Base-by-base conservation (phyloP, 2,329 filamentous ascomycete species). In the Coniochaeta sp. region DNA sequence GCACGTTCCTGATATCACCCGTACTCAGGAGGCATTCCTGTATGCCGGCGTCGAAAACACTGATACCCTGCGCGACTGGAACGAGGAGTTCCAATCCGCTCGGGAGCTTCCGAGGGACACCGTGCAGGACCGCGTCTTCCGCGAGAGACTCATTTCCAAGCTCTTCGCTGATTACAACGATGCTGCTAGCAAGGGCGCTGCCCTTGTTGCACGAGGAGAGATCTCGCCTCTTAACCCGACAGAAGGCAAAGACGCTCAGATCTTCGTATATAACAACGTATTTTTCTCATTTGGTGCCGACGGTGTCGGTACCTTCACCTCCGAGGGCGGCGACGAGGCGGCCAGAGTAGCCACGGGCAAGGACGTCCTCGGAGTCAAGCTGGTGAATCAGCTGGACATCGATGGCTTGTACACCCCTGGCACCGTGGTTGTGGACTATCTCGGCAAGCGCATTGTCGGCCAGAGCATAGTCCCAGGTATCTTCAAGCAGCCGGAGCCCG, bases 201-300 rank as follows among this genome's bases (percentile, higher is more conserved):
- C 97, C 54, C 80, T 98, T 66, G 93, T 99, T 59, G 93, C 93
- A 26, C 85, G 91, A 60, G 95, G 95, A 59, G 95, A 99, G 73
- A 89, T 99, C 64, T 88, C 92, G 22, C 91, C 95, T 7, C 78
- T 99, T 59, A 99, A 99, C 77, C 96, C 95, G 7, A 98, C 93
- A 0, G 95, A 99, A 76, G 87, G 83, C 64, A 86, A 83, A 66
- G 93, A 99, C 73, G 95, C 95, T 4, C 95, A 99, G 73, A 99
- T 99, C 65, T 99, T 96, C 70, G 93, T 99, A 26, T 97, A 98
- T 80, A 98, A 98, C 81, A 99, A 99, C 76, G 92, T 99, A 66
- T 99, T 99, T 80, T 99, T 96, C 80, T 98, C 95, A 0, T 98
- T 97, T 68, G 95, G 95, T 63, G 93, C 95, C 52, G 95, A 99